Base-by-base conservation (phyloP, 768 basidiomycete genomes). In the Trametopsis cervina region DNA sequence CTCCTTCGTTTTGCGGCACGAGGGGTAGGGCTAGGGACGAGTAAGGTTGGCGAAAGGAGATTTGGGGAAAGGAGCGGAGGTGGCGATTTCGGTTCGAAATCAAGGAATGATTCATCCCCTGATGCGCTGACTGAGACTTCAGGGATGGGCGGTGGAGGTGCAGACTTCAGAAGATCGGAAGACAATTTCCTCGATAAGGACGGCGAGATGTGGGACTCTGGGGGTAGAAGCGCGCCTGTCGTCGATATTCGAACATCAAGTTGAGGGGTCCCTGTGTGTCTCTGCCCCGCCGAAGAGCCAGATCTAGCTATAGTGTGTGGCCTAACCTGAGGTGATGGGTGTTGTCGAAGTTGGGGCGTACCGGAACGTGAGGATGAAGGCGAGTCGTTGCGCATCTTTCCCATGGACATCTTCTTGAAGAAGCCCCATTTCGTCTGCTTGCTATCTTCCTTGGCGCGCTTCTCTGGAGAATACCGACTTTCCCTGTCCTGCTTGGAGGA, bases 331-430 rank as follows among this genome's bases (percentile, higher is more conserved):
- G 59, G 22, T 33, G 52, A 24, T 29, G 46, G 22, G 17, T 46
- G 47, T 54, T 56, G 65, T 51, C 40, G 63, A 55, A 50, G 44
- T 59, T 63, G 55, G 55, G 64, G 56, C 66, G 67, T 35, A 65
- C 68, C 54, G 9, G 69, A 63, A 23, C 74, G 67, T 4, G 73
- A 58, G 39, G 46, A 40, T 2, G 50, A 23, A 2, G 81, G 74
- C 13, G 75, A 65, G 40, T 89, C 88, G n/a, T 69, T 54, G 57
- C 80, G 81, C 70, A 95, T 85, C 65, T 87, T 90, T 12, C 91
- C 85, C 90, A 94, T 95, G 4, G 92, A 95, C 92, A 97, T 96
- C 70, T 97, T 97, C 70, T 93, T 91, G 50, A 97, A 70, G 70
- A 97, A 95, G 3, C 93, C 92, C 93, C 94, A 95, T 47, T 89